These are phyloP conservation scores for Trichoderma semiorbis DNA, from an alignment of 2,329 filamentous ascomycete genomes.

Conservation along the genomic window DNA sequence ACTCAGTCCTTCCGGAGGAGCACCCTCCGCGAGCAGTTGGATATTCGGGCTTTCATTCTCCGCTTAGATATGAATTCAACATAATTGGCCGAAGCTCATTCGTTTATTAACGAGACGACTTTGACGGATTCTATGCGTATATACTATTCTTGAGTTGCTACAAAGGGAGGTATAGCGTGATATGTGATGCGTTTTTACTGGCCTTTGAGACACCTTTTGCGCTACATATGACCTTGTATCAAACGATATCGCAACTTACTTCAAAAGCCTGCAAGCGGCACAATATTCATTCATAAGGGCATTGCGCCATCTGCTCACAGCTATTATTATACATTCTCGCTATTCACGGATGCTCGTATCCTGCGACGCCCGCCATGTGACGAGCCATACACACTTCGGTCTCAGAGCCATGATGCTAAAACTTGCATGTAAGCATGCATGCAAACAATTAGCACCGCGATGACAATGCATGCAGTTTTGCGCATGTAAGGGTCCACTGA, in stretches of 20 bases:
- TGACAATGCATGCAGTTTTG: neutral
- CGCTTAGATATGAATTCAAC: neutral
- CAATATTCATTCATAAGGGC: neutral
- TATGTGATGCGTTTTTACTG: neutral
- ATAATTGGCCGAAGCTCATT: neutral
- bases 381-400: neutral
- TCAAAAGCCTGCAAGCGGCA: neutral
- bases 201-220: neutral
- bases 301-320: neutral
- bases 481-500: neutral
- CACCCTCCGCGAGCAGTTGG: neutral
- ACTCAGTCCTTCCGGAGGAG: neutral
- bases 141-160: neutral
- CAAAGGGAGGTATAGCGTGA: neutral
- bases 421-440: neutral
- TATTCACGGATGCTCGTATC: neutral
- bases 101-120: neutral
- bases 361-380: neutral
- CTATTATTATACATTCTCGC: neutral
- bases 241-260: neutral
- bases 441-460: neutral
- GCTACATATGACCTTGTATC: neutral
- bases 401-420: neutral
- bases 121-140: neutral
- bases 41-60: too few species aligned